phyloP scores from a whole-genome alignment of 2,329 filamentous ascomycete species.

The Epichloe uncinata region DNA sequence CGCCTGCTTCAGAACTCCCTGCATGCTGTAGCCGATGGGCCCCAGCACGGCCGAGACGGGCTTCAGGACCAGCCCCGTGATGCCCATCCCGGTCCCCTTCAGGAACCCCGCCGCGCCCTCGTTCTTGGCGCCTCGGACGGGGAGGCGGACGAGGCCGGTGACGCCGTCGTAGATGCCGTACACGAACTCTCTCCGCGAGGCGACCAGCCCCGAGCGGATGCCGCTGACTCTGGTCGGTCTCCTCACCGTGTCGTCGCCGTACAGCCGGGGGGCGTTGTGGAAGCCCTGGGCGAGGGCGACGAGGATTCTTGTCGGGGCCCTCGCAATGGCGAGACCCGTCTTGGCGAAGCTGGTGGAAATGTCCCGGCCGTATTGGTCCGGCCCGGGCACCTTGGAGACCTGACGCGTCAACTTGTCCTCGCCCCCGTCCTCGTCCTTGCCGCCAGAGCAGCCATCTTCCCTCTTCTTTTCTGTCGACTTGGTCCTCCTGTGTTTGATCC shows the following conservation, averaged over 20 bases:
- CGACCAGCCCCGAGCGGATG: conserved; percentile 47
- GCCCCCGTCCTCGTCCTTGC: conserved; percentile 5
- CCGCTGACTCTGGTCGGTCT: conserved; percentile 50
- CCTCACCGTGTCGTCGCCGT: conserved; percentile 57
- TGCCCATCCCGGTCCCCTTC: conserved; percentile 47
- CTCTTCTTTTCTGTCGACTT: conserved; percentile 32
- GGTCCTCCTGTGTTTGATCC: conserved; percentile 23
- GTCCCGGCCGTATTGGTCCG: conserved; percentile 30
- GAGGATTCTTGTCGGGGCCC: conserved; percentile 46
- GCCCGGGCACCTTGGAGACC: conserved; percentile 4
- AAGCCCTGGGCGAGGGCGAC: conserved; percentile 54
- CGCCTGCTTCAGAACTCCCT: conserved; percentile 49
- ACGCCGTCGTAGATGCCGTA: conserved; percentile 54
- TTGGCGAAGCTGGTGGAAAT: conserved; percentile 38
- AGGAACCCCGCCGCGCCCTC: conserved; percentile 32
- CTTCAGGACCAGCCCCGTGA: conserved; percentile 52
- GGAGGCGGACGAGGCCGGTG: conserved; percentile 48
- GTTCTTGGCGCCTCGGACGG: conserved; percentile 42
- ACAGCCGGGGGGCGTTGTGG: conserved; percentile 54
- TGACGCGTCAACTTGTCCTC: not conserved
- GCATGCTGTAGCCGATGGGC: conserved; percentile 47
- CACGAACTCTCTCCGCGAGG: conserved; percentile 46
- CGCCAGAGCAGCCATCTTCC: too few species aligned
- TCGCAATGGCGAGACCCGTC: conserved; percentile 36
- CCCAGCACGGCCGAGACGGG: conserved; percentile 48